These are phyloP conservation scores for Earliella scabrosa DNA, from an alignment of 1,284 basidiomycete genomes.

Conservation along the genomic window DNA sequence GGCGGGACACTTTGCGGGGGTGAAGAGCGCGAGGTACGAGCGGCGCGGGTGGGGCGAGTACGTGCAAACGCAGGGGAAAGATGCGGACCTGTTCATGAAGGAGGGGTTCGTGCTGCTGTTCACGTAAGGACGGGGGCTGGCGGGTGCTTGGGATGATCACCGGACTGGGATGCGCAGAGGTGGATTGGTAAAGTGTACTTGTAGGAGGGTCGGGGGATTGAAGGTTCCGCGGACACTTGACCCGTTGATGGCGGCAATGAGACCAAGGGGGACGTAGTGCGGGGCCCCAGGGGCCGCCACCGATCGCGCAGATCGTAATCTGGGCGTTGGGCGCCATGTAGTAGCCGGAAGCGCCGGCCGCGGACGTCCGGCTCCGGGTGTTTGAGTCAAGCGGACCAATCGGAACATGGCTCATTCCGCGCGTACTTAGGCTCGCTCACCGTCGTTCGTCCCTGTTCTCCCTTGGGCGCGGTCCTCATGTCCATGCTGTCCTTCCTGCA, in stretches of 20 bases:
- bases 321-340: not conserved
- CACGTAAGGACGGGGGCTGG: not conserved
- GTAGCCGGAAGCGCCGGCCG: constrained; percentile 5
- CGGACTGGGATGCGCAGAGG: no score
- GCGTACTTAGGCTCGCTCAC: not conserved
- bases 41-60: not conserved
- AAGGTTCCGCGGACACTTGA: no score
- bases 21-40: not conserved
- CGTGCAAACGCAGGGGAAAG: not conserved
- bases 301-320: constrained; percentile 25
- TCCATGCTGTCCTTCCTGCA: constrained; percentile 15
- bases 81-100: not conserved
- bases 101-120: constrained; percentile 1
- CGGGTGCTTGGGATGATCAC: no score
- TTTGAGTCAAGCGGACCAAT: constrained; percentile 16
- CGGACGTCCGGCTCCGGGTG: constrained; percentile 16
- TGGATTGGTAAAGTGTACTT: no score
- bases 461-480: constrained; percentile 22
- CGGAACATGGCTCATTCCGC: constrained; percentile 5
- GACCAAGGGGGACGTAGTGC: not conserved
- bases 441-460: constrained; percentile 3
- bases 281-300: not conserved
- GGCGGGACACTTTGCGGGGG: not conserved
- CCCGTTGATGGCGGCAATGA: no score
- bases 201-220: no score